These are phyloP conservation scores for Fusarium ramigenum DNA, from an alignment of 2,329 filamentous ascomycete species.

Conservation along the genomic window DNA sequence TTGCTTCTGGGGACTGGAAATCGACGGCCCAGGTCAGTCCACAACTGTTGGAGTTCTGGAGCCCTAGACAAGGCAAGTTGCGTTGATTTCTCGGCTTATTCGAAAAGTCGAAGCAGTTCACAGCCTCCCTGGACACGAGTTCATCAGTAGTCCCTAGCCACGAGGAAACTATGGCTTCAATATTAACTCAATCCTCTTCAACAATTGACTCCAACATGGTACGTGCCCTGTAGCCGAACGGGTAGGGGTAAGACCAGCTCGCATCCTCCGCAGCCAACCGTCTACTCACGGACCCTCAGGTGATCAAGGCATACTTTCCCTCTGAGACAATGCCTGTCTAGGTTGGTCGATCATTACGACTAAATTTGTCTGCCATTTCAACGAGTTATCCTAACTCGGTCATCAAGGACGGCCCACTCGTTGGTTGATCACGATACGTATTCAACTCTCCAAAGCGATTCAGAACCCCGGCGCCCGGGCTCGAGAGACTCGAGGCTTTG, in stretches of 20 bases:
- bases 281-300: slow-evolving; percentile 34
- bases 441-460: neutral
- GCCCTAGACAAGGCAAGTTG: neutral
- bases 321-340: slow-evolving; percentile 39
- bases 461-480: neutral
- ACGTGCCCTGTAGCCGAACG: slow-evolving; percentile 30
- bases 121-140: neutral
- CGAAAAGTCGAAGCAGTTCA: neutral
- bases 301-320: slow-evolving; percentile 34
- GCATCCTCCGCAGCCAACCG: slow-evolving; percentile 37
- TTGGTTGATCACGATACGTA: neutral
- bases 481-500: neutral
- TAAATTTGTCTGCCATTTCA: slow-evolving; percentile 22
- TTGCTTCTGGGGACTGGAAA: slow-evolving; percentile 29
- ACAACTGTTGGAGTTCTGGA: slow-evolving; percentile 3
- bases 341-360: slow-evolving; percentile 40
- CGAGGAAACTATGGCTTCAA: neutral
- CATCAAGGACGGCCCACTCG: slow-evolving; percentile 15
- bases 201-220: slow-evolving; percentile 10
- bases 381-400: slow-evolving; percentile 14
- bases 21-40: slow-evolving; percentile 25
- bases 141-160: neutral
- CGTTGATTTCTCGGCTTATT: neutral
- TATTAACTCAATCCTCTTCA: slow-evolving; percentile 9
- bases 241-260: slow-evolving; percentile 28